phyloP scores from a whole-genome alignment of 148 eudicot species.

The Silene uniflora region DNA sequence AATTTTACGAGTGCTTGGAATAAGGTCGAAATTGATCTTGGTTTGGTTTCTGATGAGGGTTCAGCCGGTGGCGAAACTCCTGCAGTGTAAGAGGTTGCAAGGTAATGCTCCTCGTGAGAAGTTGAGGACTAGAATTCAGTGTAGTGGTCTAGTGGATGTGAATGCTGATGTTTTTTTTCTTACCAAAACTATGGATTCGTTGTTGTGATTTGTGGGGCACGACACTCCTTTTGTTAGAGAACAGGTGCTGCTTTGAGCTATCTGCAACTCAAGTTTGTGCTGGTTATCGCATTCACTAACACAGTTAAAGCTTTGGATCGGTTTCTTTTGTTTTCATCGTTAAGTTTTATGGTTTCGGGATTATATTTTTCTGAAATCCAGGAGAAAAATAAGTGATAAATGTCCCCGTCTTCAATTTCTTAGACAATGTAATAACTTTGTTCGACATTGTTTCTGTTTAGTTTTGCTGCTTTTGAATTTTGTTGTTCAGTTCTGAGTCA shows the following conservation, averaged over 20 bases:
- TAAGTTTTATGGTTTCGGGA: constrained; percentile 6
- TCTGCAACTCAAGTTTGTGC: background rate
- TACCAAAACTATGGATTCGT: background rate
- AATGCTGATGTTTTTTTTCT: background rate
- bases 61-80: background rate
- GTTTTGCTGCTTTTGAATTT: background rate
- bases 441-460: background rate
- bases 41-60: constrained; percentile 39
- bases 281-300: constrained; percentile 6
- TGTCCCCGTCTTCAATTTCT: background rate
- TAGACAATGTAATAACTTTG: constrained; percentile 12
- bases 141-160: constrained; percentile 1
- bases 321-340: background rate
- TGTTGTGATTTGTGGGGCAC: background rate
- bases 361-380: constrained; percentile 3
- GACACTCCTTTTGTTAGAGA: background rate
- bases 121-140: background rate
- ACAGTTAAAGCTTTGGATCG: background rate
- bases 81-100: background rate
- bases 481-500: background rate
- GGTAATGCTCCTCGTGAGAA: background rate
- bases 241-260: background rate
- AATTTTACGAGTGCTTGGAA: constrained; percentile 53
- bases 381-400: background rate
- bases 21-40: constrained; percentile 58